phyloP scores from a whole-genome alignment of 1,284 basidiomycete species.

The Naganishia albida region DNA sequence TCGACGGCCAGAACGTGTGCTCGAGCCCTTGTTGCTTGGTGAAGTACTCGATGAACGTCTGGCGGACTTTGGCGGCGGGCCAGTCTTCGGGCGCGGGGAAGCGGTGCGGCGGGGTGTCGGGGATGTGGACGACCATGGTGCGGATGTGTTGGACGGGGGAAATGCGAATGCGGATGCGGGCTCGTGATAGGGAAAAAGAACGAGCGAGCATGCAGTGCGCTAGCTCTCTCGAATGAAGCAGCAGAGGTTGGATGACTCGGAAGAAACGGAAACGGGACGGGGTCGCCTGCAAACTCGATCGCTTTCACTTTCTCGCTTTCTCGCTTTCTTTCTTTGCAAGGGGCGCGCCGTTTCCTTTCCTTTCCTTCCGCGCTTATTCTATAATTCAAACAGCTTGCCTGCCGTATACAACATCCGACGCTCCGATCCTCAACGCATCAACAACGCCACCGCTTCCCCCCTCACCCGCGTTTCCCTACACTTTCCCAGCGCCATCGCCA shows the following conservation, averaged over 20 bases:
- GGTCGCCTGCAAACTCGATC: neutral
- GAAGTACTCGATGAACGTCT: constrained; percentile 81
- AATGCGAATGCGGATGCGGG: constrained; percentile 13
- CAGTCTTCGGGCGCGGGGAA: constrained; percentile 58
- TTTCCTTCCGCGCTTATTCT: constrained; percentile 21
- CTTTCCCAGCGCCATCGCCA: constrained; percentile 15
- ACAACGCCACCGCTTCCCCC: constrained; percentile 9
- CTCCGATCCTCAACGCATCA: constrained; percentile 14
- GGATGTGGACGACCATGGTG: constrained; percentile 36
- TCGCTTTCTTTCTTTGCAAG: no score
- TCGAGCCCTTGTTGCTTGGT: constrained; percentile 60
- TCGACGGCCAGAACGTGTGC: constrained; percentile 92
- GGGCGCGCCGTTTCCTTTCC: no score
- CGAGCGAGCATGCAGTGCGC: constrained; percentile 26
- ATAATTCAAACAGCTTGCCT: no score
- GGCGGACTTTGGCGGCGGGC: constrained; percentile 69
- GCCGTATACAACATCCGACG: no score
- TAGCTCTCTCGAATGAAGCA: no score
- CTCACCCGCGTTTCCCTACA: constrained; percentile 7
- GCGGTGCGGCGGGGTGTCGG: constrained; percentile 45
- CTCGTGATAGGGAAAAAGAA: constrained; percentile 10
- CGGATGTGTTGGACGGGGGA: neutral
- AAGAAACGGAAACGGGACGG: neutral
- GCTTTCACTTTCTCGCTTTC: no score
- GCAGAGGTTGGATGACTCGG: constrained; percentile 4